Percentiles rank a stretch among this genome's conserved stretches.
phyloP scores from a whole-genome alignment of 192 early-diverging fungal species.

The Coemansia sp. region DNA sequence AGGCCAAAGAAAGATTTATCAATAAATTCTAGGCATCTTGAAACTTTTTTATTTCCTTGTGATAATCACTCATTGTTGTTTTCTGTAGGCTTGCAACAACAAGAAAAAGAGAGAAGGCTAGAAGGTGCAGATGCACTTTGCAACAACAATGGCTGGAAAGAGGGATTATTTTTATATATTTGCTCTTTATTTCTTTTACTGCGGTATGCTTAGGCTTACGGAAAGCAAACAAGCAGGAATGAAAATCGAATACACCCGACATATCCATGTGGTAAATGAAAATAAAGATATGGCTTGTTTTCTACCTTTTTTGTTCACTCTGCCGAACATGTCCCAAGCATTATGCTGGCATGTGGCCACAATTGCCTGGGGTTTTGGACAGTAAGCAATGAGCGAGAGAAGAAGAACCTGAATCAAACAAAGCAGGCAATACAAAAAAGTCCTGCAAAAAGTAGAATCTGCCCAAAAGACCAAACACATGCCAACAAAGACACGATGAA shows the following conservation, averaged over 20 bases:
- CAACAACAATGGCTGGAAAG: not conserved
- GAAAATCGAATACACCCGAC: not conserved
- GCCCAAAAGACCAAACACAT: too few relatives aligned
- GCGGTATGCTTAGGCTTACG: slow-evolving; percentile 13
- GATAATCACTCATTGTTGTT: not conserved
- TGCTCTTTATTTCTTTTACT: slow-evolving; percentile 1
- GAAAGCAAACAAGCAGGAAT: slow-evolving; percentile 6
- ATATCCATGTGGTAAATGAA: not conserved
- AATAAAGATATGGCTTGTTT: not conserved
- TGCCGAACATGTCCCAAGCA: not conserved
- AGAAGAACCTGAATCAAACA: too few relatives aligned
- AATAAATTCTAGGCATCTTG: not conserved
- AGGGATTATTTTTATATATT: not conserved
- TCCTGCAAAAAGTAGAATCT: too few relatives aligned
- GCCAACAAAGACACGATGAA: too few relatives aligned
- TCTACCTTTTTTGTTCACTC: not conserved
- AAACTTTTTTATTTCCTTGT: not conserved
- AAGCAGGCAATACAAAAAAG: too few relatives aligned
- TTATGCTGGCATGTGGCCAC: not conserved
- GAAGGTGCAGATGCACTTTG: not conserved
- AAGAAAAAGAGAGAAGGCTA: not conserved
- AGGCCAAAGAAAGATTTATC: not conserved
- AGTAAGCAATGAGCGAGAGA: too few relatives aligned
- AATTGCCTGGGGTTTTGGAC: not conserved
- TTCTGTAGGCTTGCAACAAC: not conserved